Percentiles rank a stretch among this genome's conserved stretches.
phyloP scores from a whole-genome alignment of 1,284 basidiomycete genomes.

The Microbotryum saponariae region DNA sequence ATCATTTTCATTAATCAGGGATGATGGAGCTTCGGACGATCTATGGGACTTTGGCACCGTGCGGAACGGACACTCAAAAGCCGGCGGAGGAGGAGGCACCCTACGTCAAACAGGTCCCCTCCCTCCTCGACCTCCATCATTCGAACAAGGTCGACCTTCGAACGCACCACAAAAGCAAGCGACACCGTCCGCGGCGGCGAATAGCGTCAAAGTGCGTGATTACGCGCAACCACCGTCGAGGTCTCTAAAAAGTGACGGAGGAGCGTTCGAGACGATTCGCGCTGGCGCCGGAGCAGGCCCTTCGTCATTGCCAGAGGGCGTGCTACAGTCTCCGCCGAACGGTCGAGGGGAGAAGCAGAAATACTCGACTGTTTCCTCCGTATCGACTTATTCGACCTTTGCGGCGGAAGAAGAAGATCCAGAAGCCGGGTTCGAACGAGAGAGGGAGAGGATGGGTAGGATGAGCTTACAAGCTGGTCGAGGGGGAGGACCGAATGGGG shows the following conservation, averaged over 20 bases:
- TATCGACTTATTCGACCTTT: no score
- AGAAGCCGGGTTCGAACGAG: conserved; percentile 15
- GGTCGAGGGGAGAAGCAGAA: neutral
- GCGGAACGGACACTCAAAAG: conserved; percentile 47
- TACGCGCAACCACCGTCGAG: conserved; percentile 45
- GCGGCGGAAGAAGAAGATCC: conserved; percentile 6
- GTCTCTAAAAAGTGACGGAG: no score
- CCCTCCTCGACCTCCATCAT: conserved; percentile 2
- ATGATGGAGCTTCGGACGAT: conserved; percentile 50
- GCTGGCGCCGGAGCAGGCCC: no score
- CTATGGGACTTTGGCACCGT: conserved; percentile 94
- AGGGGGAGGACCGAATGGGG: neutral
- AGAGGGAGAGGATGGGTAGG: conserved; percentile 16
- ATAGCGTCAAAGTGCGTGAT: conserved; percentile 53
- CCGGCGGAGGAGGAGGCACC: conserved; percentile 24
- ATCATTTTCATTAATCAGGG: neutral
- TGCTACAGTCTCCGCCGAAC: neutral
- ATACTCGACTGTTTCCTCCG: neutral
- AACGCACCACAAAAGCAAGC: no score
- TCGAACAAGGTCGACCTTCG: conserved; percentile 5
- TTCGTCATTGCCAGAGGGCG: no score
- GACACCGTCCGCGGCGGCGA: neutral
- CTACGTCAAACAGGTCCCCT: conserved; percentile 18
- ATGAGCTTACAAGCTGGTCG: neutral
- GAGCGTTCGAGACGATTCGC: no score